Base-by-base conservation (phyloP, 106 monocot genomes). In the Iris macrosiphon region DNA sequence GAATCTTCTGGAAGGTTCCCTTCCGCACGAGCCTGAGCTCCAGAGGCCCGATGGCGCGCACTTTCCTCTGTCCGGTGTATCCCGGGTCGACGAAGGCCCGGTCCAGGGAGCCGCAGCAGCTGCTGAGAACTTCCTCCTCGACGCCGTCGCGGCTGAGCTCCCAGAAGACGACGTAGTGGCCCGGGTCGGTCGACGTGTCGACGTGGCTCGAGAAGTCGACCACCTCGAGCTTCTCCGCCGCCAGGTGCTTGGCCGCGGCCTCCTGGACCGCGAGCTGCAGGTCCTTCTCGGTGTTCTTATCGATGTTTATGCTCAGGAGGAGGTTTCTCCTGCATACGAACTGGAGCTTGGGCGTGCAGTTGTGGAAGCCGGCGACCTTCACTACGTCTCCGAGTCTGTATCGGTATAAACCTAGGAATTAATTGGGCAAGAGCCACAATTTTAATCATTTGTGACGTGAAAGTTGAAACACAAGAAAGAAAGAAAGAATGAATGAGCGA, bases 231-330 rank as follows among this genome's bases (percentile, higher is more conserved):
- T 96, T 96, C 45, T 86, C 95, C 1, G 75, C 82, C 2, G 79
- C 79, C 19, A 89, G 32, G 20, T 82, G 70, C 62, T 77, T 79
- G 27, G 55, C 38, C n/a, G n/a, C n/a, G 7, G 85, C 95, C 34
- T 80, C 79, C 17, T 80, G 79, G 0, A 96, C 79, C 2, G 85
- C 71, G 9, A 77, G 15, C 55, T 96, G 89, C 14, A 96, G 72
- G 74, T 96, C 95, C 13, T 83, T 82, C 73, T 96, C 95, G 1
- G 89, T 89, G 82, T 96, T 96, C 65, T 89, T 96, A 74, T 96
- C 95, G 21, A 89, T 83, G 79, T 96, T 96, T 39, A 96, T 56
- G 53, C 42, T 79, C 7, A 96, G 72, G n/a, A 89, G 40, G 0
- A 96, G 71, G 67, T 72, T 79, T 29, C 79, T 61, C 52, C 89